These are phyloP conservation scores for Lumnitzera littorea DNA, from an alignment of 345 rosid species.

Conservation along the genomic window DNA sequence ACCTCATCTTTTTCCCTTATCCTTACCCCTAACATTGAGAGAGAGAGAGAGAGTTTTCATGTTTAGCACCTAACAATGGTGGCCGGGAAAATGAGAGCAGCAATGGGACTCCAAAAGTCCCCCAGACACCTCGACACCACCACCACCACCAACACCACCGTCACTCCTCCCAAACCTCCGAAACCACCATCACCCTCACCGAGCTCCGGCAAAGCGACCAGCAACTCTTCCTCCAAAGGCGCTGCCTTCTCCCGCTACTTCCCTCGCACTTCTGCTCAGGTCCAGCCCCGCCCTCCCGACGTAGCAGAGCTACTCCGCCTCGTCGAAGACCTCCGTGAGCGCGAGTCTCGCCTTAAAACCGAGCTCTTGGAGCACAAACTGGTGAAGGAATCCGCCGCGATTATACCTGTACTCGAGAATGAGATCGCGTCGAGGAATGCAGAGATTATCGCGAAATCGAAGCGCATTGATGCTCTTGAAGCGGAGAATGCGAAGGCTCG, in stretches of 20 bases:
- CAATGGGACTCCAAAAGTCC: conserved; percentile 83
- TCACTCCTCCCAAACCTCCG: conserved; percentile 3
- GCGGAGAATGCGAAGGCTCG: conserved; percentile 39
- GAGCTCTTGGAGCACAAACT: conserved; percentile 73
- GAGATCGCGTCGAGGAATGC: conserved; percentile 32
- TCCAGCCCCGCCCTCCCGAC: conserved; percentile 85
- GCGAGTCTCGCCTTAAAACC: conserved; percentile 60
- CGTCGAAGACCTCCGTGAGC: conserved; percentile 69
- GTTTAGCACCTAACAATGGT: conserved; percentile 43
- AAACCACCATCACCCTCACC: conserved; percentile 37
- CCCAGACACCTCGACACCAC: conserved; percentile 29
- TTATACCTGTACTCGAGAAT: conserved; percentile 62
- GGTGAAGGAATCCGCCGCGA: conserved; percentile 59
- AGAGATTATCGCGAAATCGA: conserved; percentile 28
- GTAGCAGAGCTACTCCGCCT: conserved; percentile 61
- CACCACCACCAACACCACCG: conserved; percentile 35
- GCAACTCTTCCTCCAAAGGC: conserved; percentile 9
- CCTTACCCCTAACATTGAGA: neutral
- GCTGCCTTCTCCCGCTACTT: conserved; percentile 67
- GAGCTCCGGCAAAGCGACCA: conserved; percentile 16
- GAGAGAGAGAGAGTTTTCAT: neutral
- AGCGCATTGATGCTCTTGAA: conserved; percentile 32
- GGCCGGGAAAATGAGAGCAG: conserved; percentile 72
- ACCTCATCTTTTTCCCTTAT: neutral
- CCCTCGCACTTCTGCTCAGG: conserved; percentile 95